These are phyloP conservation scores for Taiozyma onychis DNA, from an alignment of 1,139 yeast species.

Conservation along the genomic window DNA sequence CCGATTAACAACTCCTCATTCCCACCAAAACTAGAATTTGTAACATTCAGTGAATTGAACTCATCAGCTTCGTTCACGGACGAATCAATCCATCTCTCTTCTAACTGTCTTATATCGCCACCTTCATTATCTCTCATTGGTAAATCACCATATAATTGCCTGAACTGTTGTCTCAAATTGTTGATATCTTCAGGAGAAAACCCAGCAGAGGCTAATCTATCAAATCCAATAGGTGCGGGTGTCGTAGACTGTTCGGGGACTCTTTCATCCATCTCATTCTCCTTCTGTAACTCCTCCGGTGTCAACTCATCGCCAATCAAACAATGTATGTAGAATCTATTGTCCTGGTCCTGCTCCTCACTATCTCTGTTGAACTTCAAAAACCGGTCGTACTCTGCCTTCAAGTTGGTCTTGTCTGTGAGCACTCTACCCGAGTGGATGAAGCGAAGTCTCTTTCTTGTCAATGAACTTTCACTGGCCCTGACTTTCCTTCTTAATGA, in stretches of 20 bases:
- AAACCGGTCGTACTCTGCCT: conserved; percentile 28
- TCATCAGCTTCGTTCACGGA: conserved; percentile 50
- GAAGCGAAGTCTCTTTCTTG: conserved; percentile 51
- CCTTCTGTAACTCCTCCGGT: conserved; percentile 54
- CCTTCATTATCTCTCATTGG: conserved; percentile 21
- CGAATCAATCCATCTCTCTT: conserved; percentile 88
- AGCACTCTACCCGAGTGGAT: conserved; percentile 73
- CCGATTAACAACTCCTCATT: conserved; percentile 63
- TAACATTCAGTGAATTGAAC: conserved; percentile 27
- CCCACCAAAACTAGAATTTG: conserved; percentile 30
- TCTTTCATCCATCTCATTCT: conserved; percentile 51
- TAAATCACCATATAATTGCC: conserved; percentile 52
- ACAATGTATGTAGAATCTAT: conserved; percentile 63
- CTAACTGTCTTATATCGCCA: conserved; percentile 53
- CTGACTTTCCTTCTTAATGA: conserved; percentile 43
- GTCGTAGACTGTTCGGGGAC: conserved; percentile 44
- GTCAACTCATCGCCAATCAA: conserved; percentile 68
- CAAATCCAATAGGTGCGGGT: conserved; percentile 83
- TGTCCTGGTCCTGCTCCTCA: conserved; percentile 7
- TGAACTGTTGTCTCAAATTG: conserved; percentile 70
- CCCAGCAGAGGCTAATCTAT: conserved; percentile 76
- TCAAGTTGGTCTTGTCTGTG: conserved; percentile 51
- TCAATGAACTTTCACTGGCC: conserved; percentile 28
- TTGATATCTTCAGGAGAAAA: conserved; percentile 71
- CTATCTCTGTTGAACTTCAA: conserved; percentile 15